Base-by-base conservation (phyloP, 768 basidiomycete genomes). In the Aureoboletus auriporus region DNA sequence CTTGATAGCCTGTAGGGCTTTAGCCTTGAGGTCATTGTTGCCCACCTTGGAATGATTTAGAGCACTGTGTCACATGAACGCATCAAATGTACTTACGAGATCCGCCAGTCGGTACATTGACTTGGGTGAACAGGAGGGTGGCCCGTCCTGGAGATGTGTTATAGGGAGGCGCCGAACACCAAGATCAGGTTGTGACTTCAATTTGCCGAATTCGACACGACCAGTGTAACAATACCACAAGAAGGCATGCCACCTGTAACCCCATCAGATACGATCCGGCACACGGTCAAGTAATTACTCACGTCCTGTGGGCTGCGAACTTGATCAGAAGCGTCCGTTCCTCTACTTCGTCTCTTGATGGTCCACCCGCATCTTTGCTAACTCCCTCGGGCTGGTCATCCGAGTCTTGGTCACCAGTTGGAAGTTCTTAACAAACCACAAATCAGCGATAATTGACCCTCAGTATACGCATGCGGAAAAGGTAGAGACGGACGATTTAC, bases 101-200 rank as follows among this genome's bases (percentile, higher is more conserved):
- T 56, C 41, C 8, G 68, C 68, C 0, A 69, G 47, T 44, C 64
- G 62, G 35, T 69, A 70, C 66, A 70, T 69, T 0, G 69, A 70
- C 54, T 69, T 69, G 7, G 69, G 68, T n/a, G 68, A 69, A 46
- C 68, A 69, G 8, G 44, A 28, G 3, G 55, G 55, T 34, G 39
- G 17, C 12, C 46, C 40, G 7, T 49, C 43, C 26, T 35, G 10
- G 6, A 34, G 12, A 23, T 44, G 33, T 26, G 33, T 12, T 2
- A 26, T n/a, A 30, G 28, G 29, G 12, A 30, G 44, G 29, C 29
- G 37, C 17, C 37, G 44, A 46, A 14, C 37, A 6, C 37, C 37
- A 3, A 29, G 37, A 7, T 17, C 10, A 6, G 20, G 17, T 35
- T 57, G 49, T 14, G 53, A 55, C 37, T 41, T 57, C 14, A 57